Base-by-base conservation (phyloP, 176 grass and related monocot species). In the Saccharum officinarum region DNA sequence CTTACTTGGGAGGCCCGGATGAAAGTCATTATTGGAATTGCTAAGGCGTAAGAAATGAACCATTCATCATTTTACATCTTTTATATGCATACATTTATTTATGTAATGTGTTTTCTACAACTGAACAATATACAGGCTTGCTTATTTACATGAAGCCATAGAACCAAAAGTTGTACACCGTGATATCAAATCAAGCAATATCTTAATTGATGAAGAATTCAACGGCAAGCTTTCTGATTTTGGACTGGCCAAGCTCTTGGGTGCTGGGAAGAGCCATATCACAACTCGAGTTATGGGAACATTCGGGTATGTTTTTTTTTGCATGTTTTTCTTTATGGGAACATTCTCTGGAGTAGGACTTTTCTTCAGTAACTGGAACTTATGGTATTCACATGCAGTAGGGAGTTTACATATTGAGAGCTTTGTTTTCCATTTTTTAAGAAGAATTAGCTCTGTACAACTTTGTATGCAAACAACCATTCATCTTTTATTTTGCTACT, bases 151-250 rank as follows among this genome's bases (percentile, higher is more conserved):
- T 61, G 94, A 97, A 87, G 94, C 92, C 49, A 92, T 97, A 70
- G 94, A 97, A 61, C 94, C 94, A 76, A 97, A 97, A 87, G 94
- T 97, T 45, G 94, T 97, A 74, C 94, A 97, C 73, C 91, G 94
- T 73, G 94, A 97, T 90, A 94, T 97, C 66, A 97, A 97, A 87
- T 93, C 94, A 6, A 97, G 89, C 75, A 97, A 97, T 83, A 94
- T 97, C 76, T 83, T 97, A 44, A 94, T 97, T 40, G 94, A 97
- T 64, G 92, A 97, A 75, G 92, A 97, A 64, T 97, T 97, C 80
- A 94, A 97, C 4, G 94, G 92, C 64, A 97, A 97, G 42, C 85
- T 97, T 70, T 94, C 94, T 71, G 94, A 97, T 88, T 97, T 97
- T 41, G 94, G 94, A 69, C 73, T 97, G 80, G 94, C 94, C 18